Evolutionary conservation across 148 eudicot species (phyloP), one percentile per base, ranked within the genome.

Genomic region (Agrostemma githago): DNA sequence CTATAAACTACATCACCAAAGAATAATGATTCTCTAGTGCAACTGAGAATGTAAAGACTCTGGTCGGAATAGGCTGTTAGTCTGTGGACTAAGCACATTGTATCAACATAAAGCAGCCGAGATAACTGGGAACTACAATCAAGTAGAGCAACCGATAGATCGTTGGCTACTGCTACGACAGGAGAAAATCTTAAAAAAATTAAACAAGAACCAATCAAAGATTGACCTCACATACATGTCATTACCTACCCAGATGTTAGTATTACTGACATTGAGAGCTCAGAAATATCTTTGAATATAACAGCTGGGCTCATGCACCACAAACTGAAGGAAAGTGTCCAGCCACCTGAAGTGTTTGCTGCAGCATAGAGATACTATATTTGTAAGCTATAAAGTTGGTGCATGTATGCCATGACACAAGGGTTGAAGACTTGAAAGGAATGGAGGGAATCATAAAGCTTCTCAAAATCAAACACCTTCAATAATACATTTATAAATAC

Each of bases 271-370:
- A 92, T 85, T 72, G 94, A 85, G 77, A 78, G 79, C 70, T 89
- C 88, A 66, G 97, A 86, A 76, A 95, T 84, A 42, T 82, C 87
- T 81, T 80, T 90, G 77, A 95, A 95, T 74, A 92, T 91, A 71
- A 95, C 90, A 78, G 94, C 89, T 79, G 99, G 99, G 81, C 90
- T 89, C 88, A 95, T 82, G 92, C 97, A 95, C 96, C 96, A 92
- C 80, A 95, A 77, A 82, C 89, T 89, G 72, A 95, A 83, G 70
- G 88, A 84, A 84, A 80, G 77, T 58, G 82, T 83, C 97, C 92
- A 89, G 63, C 71, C 81, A 73, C 88, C 89, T 80, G 83, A 76
- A 84, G 74, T 72, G 77, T 79, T 71, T 68, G 83, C 84, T 83
- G 84, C 81, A 80, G 38, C 78, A 59, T 8, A 42, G 20, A 38